Evolutionary conservation across 2,329 filamentous ascomycete genomes (phyloP), one percentile per base, ranked within the genome.

Genomic region (Ophiognomonia clavigignenti-juglandacearum): DNA sequence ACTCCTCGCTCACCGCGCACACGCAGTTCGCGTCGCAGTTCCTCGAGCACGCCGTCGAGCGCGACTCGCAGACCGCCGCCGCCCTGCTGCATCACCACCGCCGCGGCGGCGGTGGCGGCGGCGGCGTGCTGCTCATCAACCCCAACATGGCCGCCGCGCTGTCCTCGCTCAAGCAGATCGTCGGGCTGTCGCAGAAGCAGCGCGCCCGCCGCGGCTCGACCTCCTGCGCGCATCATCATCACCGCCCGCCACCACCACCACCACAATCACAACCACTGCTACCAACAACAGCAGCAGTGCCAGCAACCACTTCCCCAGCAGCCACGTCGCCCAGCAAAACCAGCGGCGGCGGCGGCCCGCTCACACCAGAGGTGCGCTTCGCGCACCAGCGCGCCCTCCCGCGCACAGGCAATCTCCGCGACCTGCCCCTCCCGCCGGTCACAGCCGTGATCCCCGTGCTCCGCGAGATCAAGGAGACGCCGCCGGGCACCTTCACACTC

Each of bases 21-120:
- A 72, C 77, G 3, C 68, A 67, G n/a, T 77, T 78, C 54, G 76
- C 74, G 19, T 73, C 67, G 57, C 72, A 76, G 53, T 75, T 79
- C 34, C 68, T 78, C 19, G 74, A 80, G 54, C 66, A 72, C 48
- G 71, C 72, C n/a, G 74, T 77, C 22, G 63, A 69, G 53, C 67
- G 70, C n/a, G n/a, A n/a, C n/a, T n/a, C n/a, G n/a, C n/a, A n/a
- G n/a, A n/a, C n/a, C n/a, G n/a, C n/a, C 20, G 73, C 72, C 1
- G 67, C 74, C 0, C 61, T 76, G 4, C 64, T 65, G 27, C 64
- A 70, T 38, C 60, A 69, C 23, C 69, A n/a, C n/a, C n/a, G n/a
- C n/a, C n/a, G n/a, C n/a, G n/a, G n/a, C n/a, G n/a, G n/a, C n/a
- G n/a, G n/a, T n/a, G n/a, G n/a, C n/a, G n/a, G n/a, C n/a, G n/a